Conservation (phyloP, 306 rosid genomes). For the Potentilla sterilis region DNA sequence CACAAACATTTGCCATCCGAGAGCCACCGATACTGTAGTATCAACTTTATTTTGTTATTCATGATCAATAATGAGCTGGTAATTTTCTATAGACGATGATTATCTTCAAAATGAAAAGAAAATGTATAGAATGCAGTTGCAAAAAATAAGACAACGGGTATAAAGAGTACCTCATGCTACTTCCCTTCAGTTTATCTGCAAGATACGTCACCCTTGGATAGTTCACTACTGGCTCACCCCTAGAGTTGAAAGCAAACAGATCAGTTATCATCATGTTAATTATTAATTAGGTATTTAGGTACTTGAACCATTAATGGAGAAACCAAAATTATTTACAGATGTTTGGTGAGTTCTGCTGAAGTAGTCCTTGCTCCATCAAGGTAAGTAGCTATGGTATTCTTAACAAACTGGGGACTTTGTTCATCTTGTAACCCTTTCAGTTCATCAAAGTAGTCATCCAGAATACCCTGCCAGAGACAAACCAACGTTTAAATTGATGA, state of each 20-base stretch:
- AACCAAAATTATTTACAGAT: not conserved
- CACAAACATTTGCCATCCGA: not conserved
- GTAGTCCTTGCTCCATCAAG: not conserved
- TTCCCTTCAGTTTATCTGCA: constrained; percentile 3
- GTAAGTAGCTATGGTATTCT: not conserved
- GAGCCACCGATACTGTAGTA: not conserved
- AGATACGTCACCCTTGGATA: not conserved
- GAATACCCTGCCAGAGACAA: constrained; percentile 2
- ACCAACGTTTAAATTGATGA: not conserved
- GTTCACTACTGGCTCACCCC: not conserved
- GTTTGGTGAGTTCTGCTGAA: not conserved
- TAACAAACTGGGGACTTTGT: not conserved
- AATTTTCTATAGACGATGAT: not conserved
- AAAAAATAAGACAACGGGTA: not conserved
- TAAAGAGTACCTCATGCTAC: constrained; percentile 3
- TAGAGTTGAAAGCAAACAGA: not conserved
- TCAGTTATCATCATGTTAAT: not conserved
- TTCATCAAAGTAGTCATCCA: not conserved
- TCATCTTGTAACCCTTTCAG: constrained; percentile 9
- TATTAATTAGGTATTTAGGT: not conserved
- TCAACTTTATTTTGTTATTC: not conserved
- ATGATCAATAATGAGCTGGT: not conserved
- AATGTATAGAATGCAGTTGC: not conserved
- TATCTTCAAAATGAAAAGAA: not conserved
- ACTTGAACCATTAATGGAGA: not conserved